Evolutionary conservation across 345 rosid genomes (phyloP).

Genomic region (Rubroshorea leprosula): DNA sequence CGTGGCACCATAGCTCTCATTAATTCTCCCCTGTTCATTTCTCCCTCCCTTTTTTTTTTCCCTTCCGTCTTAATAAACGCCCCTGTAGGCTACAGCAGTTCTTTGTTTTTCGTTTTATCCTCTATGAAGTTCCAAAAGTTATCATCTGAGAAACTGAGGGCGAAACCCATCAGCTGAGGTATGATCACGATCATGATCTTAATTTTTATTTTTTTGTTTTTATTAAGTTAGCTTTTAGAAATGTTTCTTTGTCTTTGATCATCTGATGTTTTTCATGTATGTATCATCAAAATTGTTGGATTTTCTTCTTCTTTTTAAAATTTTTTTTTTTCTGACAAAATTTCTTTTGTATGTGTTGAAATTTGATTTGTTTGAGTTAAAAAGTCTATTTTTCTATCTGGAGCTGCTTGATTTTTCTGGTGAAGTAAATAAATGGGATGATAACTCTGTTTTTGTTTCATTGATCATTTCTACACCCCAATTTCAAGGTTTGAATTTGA

Average conservation of each 20-base stretch:
- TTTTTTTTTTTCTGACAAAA: too few species aligned
- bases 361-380: not conserved
- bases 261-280: not conserved
- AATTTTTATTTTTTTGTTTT: not conserved
- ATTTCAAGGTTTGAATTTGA: not conserved
- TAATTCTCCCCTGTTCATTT: slow-evolving; percentile 33
- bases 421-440: slow-evolving; percentile 1
- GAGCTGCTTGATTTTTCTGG: too few species aligned
- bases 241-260: not conserved
- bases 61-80: not conserved
- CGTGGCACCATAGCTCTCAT: slow-evolving; percentile 41
- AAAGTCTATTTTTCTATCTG: not conserved
- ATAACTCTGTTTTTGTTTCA: not conserved
- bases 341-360: not conserved
- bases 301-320: too few species aligned
- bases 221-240: not conserved
- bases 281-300: not conserved
- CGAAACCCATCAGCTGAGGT: slow-evolving; percentile 15
- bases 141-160: not conserved
- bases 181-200: slow-evolving; percentile 17
- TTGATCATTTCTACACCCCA: slow-evolving; percentile 1
- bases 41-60: slow-evolving; percentile 17
- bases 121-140: not conserved
- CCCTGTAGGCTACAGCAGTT: not conserved
- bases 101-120: not conserved